phyloP scores from a whole-genome alignment of 768 basidiomycete genomes.

The Lactarius sanguifluus region DNA sequence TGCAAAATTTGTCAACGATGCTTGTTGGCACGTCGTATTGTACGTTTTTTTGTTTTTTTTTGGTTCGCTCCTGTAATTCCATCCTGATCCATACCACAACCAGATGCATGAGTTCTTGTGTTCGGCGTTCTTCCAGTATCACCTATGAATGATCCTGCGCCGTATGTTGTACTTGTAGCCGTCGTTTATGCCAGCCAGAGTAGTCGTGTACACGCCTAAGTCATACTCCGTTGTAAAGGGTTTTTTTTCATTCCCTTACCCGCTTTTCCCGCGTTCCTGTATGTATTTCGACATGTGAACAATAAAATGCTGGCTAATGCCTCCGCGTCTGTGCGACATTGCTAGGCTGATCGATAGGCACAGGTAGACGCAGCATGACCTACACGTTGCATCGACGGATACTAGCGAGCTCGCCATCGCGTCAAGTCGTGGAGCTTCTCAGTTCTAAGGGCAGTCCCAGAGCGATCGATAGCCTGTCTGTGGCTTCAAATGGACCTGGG shows the following conservation, averaged over 20 bases:
- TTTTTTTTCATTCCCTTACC: neutral
- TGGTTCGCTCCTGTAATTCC: slow-evolving; percentile 27
- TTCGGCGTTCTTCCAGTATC: neutral
- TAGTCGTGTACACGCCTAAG: neutral
- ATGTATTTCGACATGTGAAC: slow-evolving; percentile 8
- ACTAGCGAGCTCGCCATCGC: slow-evolving; percentile 5
- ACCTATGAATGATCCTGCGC: neutral
- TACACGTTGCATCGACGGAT: slow-evolving; percentile 22
- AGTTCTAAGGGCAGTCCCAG: neutral
- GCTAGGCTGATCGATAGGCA: slow-evolving; percentile 24
- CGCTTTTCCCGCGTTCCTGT: slow-evolving; percentile 4
- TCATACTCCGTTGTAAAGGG: slow-evolving; percentile 1
- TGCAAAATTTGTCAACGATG: slow-evolving; percentile 84
- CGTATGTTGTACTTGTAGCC: neutral
- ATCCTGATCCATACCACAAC: slow-evolving; percentile 22
- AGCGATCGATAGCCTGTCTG: slow-evolving; percentile 8
- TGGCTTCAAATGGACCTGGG: neutral
- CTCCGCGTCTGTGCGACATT: slow-evolving; percentile 10
- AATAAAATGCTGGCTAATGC: slow-evolving; percentile 12
- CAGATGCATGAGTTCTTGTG: slow-evolving; percentile 31
- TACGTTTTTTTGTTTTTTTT: slow-evolving; percentile 41
- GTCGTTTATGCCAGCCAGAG: neutral
- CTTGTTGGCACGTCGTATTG: slow-evolving; percentile 89
- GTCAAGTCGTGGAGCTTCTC: slow-evolving; percentile 6
- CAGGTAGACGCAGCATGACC: slow-evolving; percentile 13